Evolutionary conservation across 1,284 basidiomycete genomes (phyloP).

Genomic region (Ceraceosorus guamensis): DNA sequence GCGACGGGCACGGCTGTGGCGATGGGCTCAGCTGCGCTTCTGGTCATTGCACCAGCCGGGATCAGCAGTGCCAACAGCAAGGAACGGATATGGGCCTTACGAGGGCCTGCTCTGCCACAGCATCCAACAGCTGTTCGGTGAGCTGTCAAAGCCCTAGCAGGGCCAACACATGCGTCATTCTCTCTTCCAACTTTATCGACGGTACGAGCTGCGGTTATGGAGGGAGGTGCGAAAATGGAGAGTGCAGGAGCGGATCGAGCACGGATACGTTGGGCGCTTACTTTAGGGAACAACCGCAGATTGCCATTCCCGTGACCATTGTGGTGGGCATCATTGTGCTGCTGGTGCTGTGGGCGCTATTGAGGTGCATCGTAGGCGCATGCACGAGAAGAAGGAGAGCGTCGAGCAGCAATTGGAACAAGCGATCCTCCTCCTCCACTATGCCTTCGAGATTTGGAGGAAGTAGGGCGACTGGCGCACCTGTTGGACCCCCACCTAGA

Average conservation of each 20-base stretch:
- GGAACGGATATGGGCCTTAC: conserved; percentile 56
- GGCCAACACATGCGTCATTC: conserved; percentile 59
- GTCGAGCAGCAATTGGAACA: too few relatives aligned
- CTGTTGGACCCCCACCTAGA: too few relatives aligned
- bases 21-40: conserved; percentile 66
- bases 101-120: conserved; percentile 56
- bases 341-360: conserved; percentile 17
- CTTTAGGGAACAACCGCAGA: conserved; percentile 41
- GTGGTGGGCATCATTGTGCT: conserved; percentile 30
- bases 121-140: conserved; percentile 65
- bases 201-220: conserved; percentile 79
- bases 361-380: conserved; percentile 12
- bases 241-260: conserved; percentile 61
- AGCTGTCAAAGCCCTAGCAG: conserved; percentile 68
- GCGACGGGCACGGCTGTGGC: conserved; percentile 58
- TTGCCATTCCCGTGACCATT: conserved; percentile 38
- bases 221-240: conserved; percentile 53
- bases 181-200: conserved; percentile 69
- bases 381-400: not conserved
- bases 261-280: conserved; percentile 61
- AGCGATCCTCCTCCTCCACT: too few relatives aligned
- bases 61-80: conserved; percentile 68
- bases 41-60: conserved; percentile 71
- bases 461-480: too few relatives aligned
- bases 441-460: too few relatives aligned